phyloP scores from a whole-genome alignment of 768 basidiomycete species.

The Nidularia pulvinata region DNA sequence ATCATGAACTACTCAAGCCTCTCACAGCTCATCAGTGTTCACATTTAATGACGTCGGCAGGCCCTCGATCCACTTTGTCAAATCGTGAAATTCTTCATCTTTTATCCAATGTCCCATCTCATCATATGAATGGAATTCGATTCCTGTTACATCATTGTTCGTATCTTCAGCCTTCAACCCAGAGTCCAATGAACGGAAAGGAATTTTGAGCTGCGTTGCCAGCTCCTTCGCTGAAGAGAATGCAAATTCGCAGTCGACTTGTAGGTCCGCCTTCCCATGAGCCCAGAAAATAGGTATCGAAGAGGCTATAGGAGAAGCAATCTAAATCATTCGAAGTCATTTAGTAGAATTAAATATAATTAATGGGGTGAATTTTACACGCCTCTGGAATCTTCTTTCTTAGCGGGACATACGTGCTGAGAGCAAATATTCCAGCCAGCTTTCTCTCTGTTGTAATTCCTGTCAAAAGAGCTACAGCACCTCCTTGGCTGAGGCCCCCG shows the following conservation, averaged over 20 bases:
- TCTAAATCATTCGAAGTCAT: conserved; percentile 26
- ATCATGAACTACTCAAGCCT: too few species aligned
- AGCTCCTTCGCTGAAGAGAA: conserved; percentile 45
- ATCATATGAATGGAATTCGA: conserved; percentile 22
- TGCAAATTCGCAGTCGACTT: conserved; percentile 53
- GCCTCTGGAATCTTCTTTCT: conserved; percentile 52
- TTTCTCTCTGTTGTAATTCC: conserved; percentile 48
- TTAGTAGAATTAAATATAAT: not conserved
- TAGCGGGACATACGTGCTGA: conserved; percentile 68
- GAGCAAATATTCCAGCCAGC: conserved; percentile 55
- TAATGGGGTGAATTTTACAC: conserved; percentile 4
- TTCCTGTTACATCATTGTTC: conserved; percentile 8
- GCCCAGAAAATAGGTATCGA: conserved; percentile 75
- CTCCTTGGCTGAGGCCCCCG: conserved; percentile 79
- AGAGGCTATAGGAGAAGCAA: conserved; percentile 42
- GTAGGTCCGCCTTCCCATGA: conserved; percentile 63
- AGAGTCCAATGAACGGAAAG: conserved; percentile 10
- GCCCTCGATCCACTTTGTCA: conserved; percentile 17
- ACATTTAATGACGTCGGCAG: not conserved
- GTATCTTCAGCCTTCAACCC: not conserved
- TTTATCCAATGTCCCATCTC: conserved; percentile 23
- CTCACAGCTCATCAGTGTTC: too few species aligned
- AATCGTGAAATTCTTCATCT: conserved; percentile 18
- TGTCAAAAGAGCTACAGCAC: conserved; percentile 55
- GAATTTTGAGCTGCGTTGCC: conserved; percentile 43